Conservation (phyloP, 148 eudicot genomes). For the Spergularia bocconei region DNA sequence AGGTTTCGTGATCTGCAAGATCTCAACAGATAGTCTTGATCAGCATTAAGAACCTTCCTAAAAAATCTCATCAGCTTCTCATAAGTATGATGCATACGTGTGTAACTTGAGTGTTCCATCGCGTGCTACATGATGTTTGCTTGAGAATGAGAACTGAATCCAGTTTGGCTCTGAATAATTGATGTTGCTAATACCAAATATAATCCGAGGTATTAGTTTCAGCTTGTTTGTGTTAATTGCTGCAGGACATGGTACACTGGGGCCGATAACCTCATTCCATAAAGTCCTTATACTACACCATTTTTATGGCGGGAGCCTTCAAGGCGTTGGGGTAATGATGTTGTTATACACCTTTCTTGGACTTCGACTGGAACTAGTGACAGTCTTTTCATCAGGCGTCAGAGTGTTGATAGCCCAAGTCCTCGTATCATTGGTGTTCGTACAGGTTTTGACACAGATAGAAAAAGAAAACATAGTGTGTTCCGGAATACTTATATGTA, state of each 20-base stretch:
- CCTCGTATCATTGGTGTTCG: background rate
- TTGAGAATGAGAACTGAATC: no score
- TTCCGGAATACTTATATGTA: background rate
- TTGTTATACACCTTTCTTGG: background rate
- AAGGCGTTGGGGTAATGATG: no score
- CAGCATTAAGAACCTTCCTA: no score
- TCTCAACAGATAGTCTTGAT: background rate
- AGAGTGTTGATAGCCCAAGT: background rate
- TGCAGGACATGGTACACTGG: slow-evolving; percentile 28
- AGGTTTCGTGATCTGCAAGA: background rate
- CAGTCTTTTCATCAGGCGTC: background rate
- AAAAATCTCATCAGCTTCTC: no score
- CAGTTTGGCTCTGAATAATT: no score
- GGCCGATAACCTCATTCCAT: background rate
- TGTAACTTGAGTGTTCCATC: no score
- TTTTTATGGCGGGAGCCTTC: background rate
- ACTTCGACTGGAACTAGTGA: background rate
- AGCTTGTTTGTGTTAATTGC: background rate
- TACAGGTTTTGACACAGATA: slow-evolving; percentile 30
- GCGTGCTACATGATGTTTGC: no score
- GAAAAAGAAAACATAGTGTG: slow-evolving; percentile 12
- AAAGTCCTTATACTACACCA: background rate
- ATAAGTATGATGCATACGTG: no score
- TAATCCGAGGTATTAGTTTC: background rate
- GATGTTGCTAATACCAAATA: background rate